These are phyloP conservation scores for Yarrowia phangngaensis DNA, from an alignment of 805 yeast species.

Conservation along the genomic window DNA sequence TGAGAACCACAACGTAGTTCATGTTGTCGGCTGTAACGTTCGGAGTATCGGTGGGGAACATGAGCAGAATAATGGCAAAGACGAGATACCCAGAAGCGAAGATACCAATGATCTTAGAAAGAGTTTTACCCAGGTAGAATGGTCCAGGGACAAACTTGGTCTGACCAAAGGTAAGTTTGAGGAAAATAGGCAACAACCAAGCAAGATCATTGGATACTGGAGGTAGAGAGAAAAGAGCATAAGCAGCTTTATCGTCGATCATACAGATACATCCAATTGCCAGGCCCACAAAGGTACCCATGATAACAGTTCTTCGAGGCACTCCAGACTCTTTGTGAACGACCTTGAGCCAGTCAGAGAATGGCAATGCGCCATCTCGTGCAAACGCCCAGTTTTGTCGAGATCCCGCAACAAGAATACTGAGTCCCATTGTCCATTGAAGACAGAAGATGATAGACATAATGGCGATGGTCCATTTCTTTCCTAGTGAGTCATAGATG, in stretches of 20 bases:
- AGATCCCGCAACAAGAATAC: slow-evolving; percentile 59
- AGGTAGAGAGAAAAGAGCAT: slow-evolving; percentile 62
- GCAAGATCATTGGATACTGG: slow-evolving; percentile 61
- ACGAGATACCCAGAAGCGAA: slow-evolving; percentile 49
- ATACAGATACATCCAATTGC: slow-evolving; percentile 56
- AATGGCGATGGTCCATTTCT: slow-evolving; percentile 60
- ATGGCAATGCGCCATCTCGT: slow-evolving; percentile 71
- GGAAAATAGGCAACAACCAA: slow-evolving; percentile 58
- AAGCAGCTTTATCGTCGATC: slow-evolving; percentile 58
- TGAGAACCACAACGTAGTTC: slow-evolving; percentile 69
- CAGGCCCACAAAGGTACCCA: slow-evolving; percentile 50
- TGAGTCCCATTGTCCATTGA: slow-evolving; percentile 64
- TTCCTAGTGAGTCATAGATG: slow-evolving; percentile 58
- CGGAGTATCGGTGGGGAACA: slow-evolving; percentile 52
- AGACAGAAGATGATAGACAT: slow-evolving; percentile 57
- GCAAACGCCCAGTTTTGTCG: slow-evolving; percentile 75
- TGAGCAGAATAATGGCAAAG: slow-evolving; percentile 53
- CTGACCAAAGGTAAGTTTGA: slow-evolving; percentile 49
- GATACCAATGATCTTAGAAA: slow-evolving; percentile 47
- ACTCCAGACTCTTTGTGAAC: slow-evolving; percentile 56
- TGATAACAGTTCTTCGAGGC: slow-evolving; percentile 61
- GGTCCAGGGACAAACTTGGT: slow-evolving; percentile 59
- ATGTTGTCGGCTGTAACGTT: slow-evolving; percentile 44
- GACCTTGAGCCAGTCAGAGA: slow-evolving; percentile 52
- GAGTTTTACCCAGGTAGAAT: slow-evolving; percentile 54